Conservation (phyloP, 2,329 filamentous ascomycete species). For the Talaromyces pinophilus region DNA sequence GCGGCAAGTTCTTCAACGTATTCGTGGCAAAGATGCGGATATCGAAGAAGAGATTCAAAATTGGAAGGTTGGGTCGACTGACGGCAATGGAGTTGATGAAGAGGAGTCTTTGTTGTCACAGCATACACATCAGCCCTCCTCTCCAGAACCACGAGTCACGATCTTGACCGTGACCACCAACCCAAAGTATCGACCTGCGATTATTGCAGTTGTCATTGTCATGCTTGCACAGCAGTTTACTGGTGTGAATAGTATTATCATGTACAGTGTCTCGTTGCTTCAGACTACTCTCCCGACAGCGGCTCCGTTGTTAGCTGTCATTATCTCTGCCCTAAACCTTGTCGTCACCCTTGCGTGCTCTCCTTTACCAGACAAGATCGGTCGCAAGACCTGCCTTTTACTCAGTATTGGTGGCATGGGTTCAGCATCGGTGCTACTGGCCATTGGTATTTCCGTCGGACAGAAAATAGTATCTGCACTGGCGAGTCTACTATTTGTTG, state of each 20-base stretch:
- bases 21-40: constrained; percentile 69
- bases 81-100: constrained; percentile 53
- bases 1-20: constrained; percentile 67
- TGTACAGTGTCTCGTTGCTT: constrained; percentile 94
- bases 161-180: constrained; percentile 66
- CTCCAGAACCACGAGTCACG: constrained; percentile 67
- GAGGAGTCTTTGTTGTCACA: constrained; percentile 67
- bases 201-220: constrained; percentile 81
- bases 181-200: constrained; percentile 67
- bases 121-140: constrained; percentile 63
- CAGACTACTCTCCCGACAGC: constrained; percentile 77
- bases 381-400: constrained; percentile 82
- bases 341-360: constrained; percentile 78
- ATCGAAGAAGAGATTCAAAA: constrained; percentile 71
- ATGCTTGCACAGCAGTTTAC: constrained; percentile 93
- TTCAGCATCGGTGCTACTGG: constrained; percentile 71
- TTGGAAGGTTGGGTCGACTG: constrained; percentile 52
- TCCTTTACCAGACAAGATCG: constrained; percentile 81
- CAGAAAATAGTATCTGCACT: constrained; percentile 76
- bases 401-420: constrained; percentile 85
- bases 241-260: constrained; percentile 95
- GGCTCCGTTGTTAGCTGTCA: constrained; percentile 80
- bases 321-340: constrained; percentile 85
- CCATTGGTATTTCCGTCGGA: constrained; percentile 73
- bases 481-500: constrained; percentile 81